phyloP scores from a whole-genome alignment of 1,284 basidiomycete species.

The Austroboletus novae-zelandiae region DNA sequence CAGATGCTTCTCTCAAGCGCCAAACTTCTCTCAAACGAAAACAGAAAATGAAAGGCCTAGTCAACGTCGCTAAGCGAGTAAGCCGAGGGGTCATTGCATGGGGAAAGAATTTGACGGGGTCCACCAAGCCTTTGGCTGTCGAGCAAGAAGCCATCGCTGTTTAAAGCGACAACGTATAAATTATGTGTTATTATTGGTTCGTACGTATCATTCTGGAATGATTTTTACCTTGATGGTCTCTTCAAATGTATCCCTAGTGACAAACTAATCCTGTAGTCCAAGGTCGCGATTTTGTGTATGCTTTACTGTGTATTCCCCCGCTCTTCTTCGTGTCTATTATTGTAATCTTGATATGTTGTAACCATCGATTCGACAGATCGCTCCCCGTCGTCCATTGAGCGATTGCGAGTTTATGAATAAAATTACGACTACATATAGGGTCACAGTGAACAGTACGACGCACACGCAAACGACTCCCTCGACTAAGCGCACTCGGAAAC shows the following conservation, averaged over 20 bases:
- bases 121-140: slow-evolving; percentile 9
- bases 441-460: background rate
- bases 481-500: too few species aligned
- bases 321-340: slow-evolving; percentile 6
- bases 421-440: too few species aligned
- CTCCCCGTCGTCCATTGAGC: too few species aligned
- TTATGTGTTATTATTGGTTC: slow-evolving; percentile 9
- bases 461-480: too few species aligned
- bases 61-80: slow-evolving; percentile 21
- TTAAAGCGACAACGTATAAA: slow-evolving; percentile 5
- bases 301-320: slow-evolving; percentile 8
- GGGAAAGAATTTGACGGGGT: slow-evolving; percentile 28
- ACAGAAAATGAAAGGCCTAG: slow-evolving; percentile 19
- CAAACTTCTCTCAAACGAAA: slow-evolving; percentile 12
- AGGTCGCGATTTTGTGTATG: slow-evolving; percentile 4
- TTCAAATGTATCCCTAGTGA: slow-evolving; percentile 24
- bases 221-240: background rate
- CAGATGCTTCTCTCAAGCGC: slow-evolving; percentile 8
- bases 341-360: slow-evolving; percentile 15
- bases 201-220: slow-evolving; percentile 8
- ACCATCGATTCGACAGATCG: background rate
- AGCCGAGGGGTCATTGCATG: slow-evolving; percentile 31
- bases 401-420: too few species aligned
- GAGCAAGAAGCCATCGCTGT: background rate
- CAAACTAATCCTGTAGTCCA: slow-evolving; percentile 14